phyloP scores from a whole-genome alignment of 169 alveolate genomes.

The Eimeria sp. region DNA sequence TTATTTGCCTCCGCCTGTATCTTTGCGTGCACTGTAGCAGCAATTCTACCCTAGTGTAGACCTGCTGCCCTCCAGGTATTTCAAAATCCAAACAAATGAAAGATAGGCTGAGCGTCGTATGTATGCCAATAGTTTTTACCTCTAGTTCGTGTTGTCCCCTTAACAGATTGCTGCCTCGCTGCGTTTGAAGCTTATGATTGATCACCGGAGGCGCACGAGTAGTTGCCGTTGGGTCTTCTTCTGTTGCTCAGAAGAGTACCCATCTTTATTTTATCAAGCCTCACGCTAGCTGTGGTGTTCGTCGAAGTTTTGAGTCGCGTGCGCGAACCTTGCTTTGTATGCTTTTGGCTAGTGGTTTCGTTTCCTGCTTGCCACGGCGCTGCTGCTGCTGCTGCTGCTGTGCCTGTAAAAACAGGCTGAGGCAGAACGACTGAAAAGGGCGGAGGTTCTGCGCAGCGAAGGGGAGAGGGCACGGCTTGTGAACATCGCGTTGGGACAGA shows the following conservation, averaged over 20 bases:
- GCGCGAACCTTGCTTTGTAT: not conserved
- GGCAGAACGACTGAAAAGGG: constrained; percentile 97
- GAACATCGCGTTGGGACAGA: constrained; percentile 96
- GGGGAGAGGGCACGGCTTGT: constrained; percentile 95
- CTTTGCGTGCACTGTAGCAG: not conserved
- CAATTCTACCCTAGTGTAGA: not conserved
- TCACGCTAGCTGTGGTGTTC: not conserved
- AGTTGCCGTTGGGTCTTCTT: not conserved
- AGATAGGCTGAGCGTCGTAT: not conserved
- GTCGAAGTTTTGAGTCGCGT: not conserved
- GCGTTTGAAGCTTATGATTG: not conserved
- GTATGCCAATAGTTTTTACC: not conserved
- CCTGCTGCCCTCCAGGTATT: not conserved
- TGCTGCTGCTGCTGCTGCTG: constrained; percentile 42
- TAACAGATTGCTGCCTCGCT: not conserved
- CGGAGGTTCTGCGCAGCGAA: constrained; percentile 95
- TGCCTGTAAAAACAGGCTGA: constrained; percentile 90
- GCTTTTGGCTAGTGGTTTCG: not conserved
- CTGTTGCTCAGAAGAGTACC: not conserved
- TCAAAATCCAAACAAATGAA: not conserved
- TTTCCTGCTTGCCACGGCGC: not conserved
- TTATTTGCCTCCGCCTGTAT: not conserved
- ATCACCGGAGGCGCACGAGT: not conserved
- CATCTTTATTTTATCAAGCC: not conserved
- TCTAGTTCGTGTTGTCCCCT: not conserved